Conservation (phyloP, 139 green algal genomes). For the Chlamydomonas incerta region DNA sequence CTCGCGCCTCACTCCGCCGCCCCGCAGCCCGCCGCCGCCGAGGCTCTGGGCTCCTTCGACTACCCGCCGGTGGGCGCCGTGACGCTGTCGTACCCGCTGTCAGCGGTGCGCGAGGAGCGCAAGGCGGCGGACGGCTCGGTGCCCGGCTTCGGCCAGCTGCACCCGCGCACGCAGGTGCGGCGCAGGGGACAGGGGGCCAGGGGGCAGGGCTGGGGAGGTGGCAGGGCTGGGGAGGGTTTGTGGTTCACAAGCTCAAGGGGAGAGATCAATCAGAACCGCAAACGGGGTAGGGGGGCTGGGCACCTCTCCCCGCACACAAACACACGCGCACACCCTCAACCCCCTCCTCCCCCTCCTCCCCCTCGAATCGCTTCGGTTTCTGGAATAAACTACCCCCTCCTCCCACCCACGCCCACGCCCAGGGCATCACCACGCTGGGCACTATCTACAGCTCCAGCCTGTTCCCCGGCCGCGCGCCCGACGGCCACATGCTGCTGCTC, state of each 20-base stretch:
- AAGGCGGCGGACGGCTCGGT: constrained; percentile 71
- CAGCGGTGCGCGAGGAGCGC: constrained; percentile 83
- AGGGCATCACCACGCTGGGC: constrained; percentile 95
- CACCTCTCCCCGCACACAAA: background rate
- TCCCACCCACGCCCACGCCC: constrained; percentile 18
- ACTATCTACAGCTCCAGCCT: constrained; percentile 98
- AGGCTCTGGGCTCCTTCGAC: constrained; percentile 87
- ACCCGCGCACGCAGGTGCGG: constrained; percentile 85
- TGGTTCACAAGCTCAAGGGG: no score
- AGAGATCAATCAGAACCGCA: no score
- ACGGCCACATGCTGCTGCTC: constrained; percentile 85
- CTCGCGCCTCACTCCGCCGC: background rate
- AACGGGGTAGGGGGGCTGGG: no score
- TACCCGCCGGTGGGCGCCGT: constrained; percentile 97
- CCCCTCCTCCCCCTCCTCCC: background rate
- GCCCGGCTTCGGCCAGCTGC: constrained; percentile 97
- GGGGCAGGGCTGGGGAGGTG: no score
- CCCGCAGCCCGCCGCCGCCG: constrained; percentile 61
- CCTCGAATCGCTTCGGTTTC: no score
- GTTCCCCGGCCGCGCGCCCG: constrained; percentile 86
- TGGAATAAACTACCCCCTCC: no score
- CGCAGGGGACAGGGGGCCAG: background rate
- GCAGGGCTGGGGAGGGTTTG: no score
- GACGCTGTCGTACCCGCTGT: constrained; percentile 88
- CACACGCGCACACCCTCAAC: background rate